Percentiles rank a stretch among this genome's conserved stretches.
These are phyloP conservation scores for Xylaria sp. DNA, from an alignment of 2,329 filamentous ascomycete species.

Conservation along the genomic window DNA sequence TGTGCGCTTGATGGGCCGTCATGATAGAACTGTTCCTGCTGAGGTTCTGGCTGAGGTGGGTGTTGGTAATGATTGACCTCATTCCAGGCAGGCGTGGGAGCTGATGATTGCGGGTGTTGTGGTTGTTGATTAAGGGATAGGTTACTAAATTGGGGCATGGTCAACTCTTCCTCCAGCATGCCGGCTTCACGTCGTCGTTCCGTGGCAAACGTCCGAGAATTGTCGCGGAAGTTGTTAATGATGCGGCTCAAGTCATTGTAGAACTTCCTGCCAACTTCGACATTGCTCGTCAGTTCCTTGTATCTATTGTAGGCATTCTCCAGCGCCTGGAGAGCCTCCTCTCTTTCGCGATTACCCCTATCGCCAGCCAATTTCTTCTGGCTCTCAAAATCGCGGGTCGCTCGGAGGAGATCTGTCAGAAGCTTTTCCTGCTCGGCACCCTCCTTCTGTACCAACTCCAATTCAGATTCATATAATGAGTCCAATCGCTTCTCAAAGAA, in stretches of 20 bases:
- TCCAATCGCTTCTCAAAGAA: slow-evolving; percentile 81
- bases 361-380: slow-evolving; percentile 63
- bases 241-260: slow-evolving; percentile 94
- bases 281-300: slow-evolving; percentile 88
- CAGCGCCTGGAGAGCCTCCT: slow-evolving; percentile 77
- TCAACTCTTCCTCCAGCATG: slow-evolving; percentile 45
- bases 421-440: slow-evolving; percentile 70
- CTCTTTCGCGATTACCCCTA: slow-evolving; percentile 63
- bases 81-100: slow-evolving; percentile 10
- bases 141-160: slow-evolving; percentile 30
- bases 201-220: slow-evolving; percentile 70
- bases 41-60: slow-evolving; percentile 21
- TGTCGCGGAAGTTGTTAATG: slow-evolving; percentile 72
- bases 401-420: slow-evolving; percentile 61
- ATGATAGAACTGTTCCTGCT: slow-evolving; percentile 9
- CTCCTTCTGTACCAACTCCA: slow-evolving; percentile 66
- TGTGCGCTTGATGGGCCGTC: slow-evolving; percentile 24
- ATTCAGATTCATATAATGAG: slow-evolving; percentile 69
- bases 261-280: slow-evolving; percentile 89
- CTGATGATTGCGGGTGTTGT: slow-evolving; percentile 3
- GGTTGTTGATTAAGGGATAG: slow-evolving; percentile 24
- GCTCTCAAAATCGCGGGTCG: slow-evolving; percentile 71
- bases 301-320: slow-evolving; percentile 94
- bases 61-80: slow-evolving; percentile 15
- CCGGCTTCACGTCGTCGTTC: slow-evolving; percentile 76